Percentiles rank a stretch among this genome's conserved stretches.
These are phyloP conservation scores for Rhodocollybia butyracea DNA, from an alignment of 768 basidiomycete genomes.

Conservation along the genomic window DNA sequence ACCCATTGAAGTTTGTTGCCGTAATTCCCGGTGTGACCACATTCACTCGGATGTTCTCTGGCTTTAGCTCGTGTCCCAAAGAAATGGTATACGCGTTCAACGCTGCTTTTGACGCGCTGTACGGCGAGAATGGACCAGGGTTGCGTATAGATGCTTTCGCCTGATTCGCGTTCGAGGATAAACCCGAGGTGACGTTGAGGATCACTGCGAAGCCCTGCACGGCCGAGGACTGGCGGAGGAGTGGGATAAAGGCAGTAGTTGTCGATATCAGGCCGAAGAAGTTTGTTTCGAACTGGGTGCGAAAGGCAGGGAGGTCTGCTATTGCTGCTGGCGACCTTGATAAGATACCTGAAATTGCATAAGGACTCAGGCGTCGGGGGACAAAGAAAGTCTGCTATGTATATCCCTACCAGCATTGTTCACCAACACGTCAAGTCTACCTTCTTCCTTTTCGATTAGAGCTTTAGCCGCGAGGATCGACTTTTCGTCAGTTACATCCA, in stretches of 20 bases:
- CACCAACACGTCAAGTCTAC: slow-evolving; percentile 1
- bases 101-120: slow-evolving; percentile 11
- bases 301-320: slow-evolving; percentile 26
- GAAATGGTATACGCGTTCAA: slow-evolving; percentile 11
- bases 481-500: slow-evolving; percentile 32
- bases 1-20: slow-evolving; percentile 7
- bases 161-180: slow-evolving; percentile 6
- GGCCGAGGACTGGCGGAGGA: slow-evolving; percentile 27
- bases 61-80: slow-evolving; percentile 7
- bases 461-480: slow-evolving; percentile 3
- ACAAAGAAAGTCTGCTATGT: slow-evolving; percentile 26
- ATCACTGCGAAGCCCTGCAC: slow-evolving; percentile 27
- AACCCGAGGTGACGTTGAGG: slow-evolving; percentile 32
- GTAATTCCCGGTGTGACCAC: slow-evolving; percentile 10
- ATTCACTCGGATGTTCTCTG: slow-evolving; percentile 9
- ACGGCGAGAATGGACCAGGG: slow-evolving; percentile 3
- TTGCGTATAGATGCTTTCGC: not conserved
- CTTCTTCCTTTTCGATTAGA: slow-evolving; percentile 2
- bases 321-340: slow-evolving; percentile 30
- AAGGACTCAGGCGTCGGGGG: no score
- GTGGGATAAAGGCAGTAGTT: slow-evolving; percentile 37
- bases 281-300: slow-evolving; percentile 39
- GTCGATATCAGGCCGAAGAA: slow-evolving; percentile 42
- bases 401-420: slow-evolving; percentile 16
- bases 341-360: slow-evolving; percentile 23